Evolutionary conservation across 2,329 filamentous ascomycete species (phyloP).

Genomic region (Cladosporium sp.): DNA sequence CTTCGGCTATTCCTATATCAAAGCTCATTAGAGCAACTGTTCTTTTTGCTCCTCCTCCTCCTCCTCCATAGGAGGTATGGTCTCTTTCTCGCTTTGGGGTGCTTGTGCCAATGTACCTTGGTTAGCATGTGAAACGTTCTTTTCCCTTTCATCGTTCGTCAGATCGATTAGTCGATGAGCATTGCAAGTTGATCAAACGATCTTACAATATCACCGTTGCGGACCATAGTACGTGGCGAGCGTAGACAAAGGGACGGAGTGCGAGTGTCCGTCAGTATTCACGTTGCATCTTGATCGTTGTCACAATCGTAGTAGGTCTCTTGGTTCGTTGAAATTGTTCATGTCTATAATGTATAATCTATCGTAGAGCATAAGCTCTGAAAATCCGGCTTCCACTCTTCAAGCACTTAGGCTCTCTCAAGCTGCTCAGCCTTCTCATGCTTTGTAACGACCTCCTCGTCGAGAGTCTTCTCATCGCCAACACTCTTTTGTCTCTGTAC

Average conservation of each 20-base stretch:
- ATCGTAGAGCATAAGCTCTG: not conserved
- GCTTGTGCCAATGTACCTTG: no score
- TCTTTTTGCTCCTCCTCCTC: no score
- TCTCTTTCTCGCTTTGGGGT: no score
- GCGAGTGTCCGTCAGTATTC: not conserved
- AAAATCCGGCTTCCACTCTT: not conserved
- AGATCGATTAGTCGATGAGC: not conserved
- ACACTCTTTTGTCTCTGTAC: slow-evolving; percentile 41
- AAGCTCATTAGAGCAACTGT: not conserved
- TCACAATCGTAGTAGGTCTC: not conserved
- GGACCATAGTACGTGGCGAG: no score
- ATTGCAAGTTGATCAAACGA: not conserved
- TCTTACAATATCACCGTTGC: no score
- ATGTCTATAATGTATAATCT: not conserved
- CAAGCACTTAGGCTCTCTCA: not conserved
- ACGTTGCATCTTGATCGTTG: not conserved
- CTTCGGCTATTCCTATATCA: not conserved
- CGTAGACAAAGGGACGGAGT: no score
- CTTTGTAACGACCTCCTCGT: not conserved
- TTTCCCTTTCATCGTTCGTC: not conserved
- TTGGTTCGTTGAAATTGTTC: not conserved
- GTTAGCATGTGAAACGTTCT: no score
- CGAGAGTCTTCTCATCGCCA: not conserved
- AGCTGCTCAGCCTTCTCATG: slow-evolving; percentile 6
- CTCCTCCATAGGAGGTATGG: no score